These are phyloP conservation scores for Pseudogymnoascus sp. DNA, from an alignment of 2,329 filamentous ascomycete genomes.

Conservation along the genomic window DNA sequence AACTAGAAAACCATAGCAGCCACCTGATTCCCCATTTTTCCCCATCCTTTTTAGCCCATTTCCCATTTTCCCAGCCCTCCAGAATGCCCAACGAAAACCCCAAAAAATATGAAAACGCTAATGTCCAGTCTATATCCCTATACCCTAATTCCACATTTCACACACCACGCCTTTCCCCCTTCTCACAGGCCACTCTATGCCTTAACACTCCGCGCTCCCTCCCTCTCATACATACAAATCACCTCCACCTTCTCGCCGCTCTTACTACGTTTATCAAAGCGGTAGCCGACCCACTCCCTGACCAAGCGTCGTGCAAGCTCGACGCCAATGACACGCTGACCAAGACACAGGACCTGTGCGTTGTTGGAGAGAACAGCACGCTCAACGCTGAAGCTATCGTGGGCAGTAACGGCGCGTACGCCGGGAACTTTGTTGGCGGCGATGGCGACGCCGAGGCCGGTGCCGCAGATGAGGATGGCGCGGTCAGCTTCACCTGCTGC, in stretches of 20 bases:
- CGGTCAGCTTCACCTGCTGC: constrained; percentile 61
- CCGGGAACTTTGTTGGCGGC: constrained; percentile 82
- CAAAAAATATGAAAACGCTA: not conserved
- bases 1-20: not conserved
- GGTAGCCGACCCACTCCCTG: constrained; percentile 76
- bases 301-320: constrained; percentile 71
- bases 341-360: constrained; percentile 80
- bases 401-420: constrained; percentile 78
- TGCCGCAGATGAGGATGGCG: constrained; percentile 76
- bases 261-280: constrained; percentile 58
- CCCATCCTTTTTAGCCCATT: not conserved
- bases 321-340: constrained; percentile 72
- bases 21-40: not conserved
- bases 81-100: not conserved
- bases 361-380: constrained; percentile 74
- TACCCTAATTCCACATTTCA: not conserved
- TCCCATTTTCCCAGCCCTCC: not conserved
- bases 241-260: constrained; percentile 6
- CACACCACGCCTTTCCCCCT: not conserved
- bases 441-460: constrained; percentile 79
- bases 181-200: not conserved
- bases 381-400: constrained; percentile 80
- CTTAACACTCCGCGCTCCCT: not conserved
- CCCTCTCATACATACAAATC: constrained; percentile 1
- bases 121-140: not conserved